phyloP scores from a whole-genome alignment of 2,329 filamentous ascomycete genomes.

The Iodosphaeria phyllophila region DNA sequence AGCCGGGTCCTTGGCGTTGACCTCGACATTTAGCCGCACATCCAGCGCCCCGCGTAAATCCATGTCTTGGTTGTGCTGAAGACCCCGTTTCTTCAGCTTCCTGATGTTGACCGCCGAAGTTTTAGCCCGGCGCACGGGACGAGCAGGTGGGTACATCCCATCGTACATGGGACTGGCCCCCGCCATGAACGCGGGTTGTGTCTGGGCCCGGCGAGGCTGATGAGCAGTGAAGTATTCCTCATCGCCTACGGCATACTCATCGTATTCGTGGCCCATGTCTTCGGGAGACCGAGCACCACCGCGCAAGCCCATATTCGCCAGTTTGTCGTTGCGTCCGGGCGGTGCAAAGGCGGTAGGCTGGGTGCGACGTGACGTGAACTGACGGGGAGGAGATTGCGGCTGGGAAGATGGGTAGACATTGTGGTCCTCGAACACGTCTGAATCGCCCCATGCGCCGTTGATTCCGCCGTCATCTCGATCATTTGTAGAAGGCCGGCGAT shows the following conservation, averaged over 20 bases:
- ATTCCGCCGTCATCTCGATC: conserved; percentile 30
- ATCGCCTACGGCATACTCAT: conserved; percentile 34
- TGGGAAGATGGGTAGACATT: conserved; percentile 7
- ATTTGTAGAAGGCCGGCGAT: conserved; percentile 19
- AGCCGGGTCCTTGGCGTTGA: conserved; percentile 66
- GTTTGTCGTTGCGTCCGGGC: conserved; percentile 5
- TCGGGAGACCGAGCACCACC: too few relatives aligned
- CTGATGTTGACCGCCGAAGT: conserved; percentile 46
- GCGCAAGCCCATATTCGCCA: conserved; percentile 9
- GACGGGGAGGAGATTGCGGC: conserved; percentile 3
- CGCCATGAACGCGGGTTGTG: conserved; percentile 9
- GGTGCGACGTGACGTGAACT: conserved; percentile 1
- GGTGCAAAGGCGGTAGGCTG: conserved; percentile 3
- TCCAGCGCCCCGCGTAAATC: conserved; percentile 73
- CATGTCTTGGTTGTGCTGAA: too few relatives aligned
- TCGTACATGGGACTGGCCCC: too few relatives aligned
- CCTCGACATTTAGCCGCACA: conserved; percentile 75
- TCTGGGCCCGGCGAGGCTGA: conserved; percentile 11
- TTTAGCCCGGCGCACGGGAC: too few relatives aligned
- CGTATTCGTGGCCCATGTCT: conserved; percentile 20
- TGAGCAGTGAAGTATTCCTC: conserved; percentile 35
- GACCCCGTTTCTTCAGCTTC: conserved; percentile 33
- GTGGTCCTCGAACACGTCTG: conserved; percentile 23
- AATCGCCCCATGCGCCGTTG: conserved; percentile 32
- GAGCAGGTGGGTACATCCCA: too few relatives aligned